Conservation (phyloP, 148 eudicot species). For the Vaccinium darrowii region DNA sequence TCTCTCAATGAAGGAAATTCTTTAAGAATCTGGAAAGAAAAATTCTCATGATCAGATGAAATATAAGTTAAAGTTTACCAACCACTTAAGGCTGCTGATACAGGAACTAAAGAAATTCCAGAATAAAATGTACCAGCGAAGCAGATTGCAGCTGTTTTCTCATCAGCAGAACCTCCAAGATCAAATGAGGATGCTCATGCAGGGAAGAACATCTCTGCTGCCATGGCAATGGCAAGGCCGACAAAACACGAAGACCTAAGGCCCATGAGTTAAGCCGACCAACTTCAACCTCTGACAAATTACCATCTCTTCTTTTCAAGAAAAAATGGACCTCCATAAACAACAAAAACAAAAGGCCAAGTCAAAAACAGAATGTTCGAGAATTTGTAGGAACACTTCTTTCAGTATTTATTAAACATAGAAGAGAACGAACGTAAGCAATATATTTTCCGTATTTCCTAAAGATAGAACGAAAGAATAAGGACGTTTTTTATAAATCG, state of each 20-base stretch:
- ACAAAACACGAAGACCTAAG: slow-evolving; percentile 92
- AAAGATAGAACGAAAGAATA: slow-evolving; percentile 3
- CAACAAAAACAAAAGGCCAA: neutral
- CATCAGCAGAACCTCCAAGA: slow-evolving; percentile 94
- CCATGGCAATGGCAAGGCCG: slow-evolving; percentile 95
- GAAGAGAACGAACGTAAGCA: neutral
- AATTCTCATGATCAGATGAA: slow-evolving; percentile 15
- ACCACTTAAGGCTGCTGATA: neutral
- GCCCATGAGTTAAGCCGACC: slow-evolving; percentile 95
- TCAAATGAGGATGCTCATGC: slow-evolving; percentile 96
- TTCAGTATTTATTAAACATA: neutral
- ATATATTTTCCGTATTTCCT: neutral
- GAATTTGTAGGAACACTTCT: slow-evolving; percentile 11
- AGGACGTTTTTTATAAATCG: neutral
- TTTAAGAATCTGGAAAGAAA: slow-evolving; percentile 69
- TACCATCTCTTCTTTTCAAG: slow-evolving; percentile 90
- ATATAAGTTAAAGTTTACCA: neutral
- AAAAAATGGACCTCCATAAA: slow-evolving; percentile 87
- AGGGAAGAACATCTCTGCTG: slow-evolving; percentile 97
- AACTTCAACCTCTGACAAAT: slow-evolving; percentile 77
- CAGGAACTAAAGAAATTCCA: slow-evolving; percentile 6
- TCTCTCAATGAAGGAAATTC: slow-evolving; percentile 83
- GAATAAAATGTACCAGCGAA: slow-evolving; percentile 60
- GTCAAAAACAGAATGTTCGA: neutral
- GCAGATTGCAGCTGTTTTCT: slow-evolving; percentile 96